These are phyloP conservation scores for Ophiosphaerella narmari DNA, from an alignment of 2,329 filamentous ascomycete species.

Conservation along the genomic window DNA sequence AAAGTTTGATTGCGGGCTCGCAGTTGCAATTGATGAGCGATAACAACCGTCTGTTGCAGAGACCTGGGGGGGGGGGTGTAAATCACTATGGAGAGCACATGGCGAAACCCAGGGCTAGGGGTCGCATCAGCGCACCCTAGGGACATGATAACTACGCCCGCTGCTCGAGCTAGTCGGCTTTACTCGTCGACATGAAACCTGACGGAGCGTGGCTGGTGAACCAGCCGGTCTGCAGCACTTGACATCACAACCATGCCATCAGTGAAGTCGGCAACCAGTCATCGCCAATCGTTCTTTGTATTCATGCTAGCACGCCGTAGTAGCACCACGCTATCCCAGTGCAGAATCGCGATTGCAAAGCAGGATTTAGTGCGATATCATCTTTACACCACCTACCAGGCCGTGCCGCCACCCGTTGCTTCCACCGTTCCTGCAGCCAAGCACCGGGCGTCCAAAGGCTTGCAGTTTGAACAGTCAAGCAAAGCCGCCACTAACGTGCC, in stretches of 20 bases:
- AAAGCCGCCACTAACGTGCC: slow-evolving; percentile 6
- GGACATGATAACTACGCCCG: slow-evolving; percentile 2
- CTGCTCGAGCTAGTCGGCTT: neutral
- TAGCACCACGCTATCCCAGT: neutral
- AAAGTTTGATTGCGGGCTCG: neutral
- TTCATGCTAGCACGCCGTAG: neutral
- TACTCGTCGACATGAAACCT: slow-evolving; percentile 6
- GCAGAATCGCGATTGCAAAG: slow-evolving; percentile 5
- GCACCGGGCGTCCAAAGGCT: slow-evolving; percentile 9
- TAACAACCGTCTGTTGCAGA: neutral
- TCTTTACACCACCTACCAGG: neutral
- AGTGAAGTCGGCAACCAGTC: neutral
- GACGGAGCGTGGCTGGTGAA: slow-evolving; percentile 5
- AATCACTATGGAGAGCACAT: neutral
- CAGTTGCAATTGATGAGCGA: neutral
- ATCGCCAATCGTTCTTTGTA: neutral
- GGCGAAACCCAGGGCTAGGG: neutral
- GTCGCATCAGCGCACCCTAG: neutral
- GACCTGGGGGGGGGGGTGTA: neutral
- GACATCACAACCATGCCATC: slow-evolving; percentile 6
- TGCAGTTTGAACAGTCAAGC: slow-evolving; percentile 4
- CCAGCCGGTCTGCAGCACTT: slow-evolving; percentile 7
- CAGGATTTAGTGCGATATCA: slow-evolving; percentile 16
- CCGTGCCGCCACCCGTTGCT: slow-evolving; percentile 6
- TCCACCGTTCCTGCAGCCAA: slow-evolving; percentile 19